Conservation (phyloP, 805 yeast genomes). For the Pichia gijzeniarum region DNA sequence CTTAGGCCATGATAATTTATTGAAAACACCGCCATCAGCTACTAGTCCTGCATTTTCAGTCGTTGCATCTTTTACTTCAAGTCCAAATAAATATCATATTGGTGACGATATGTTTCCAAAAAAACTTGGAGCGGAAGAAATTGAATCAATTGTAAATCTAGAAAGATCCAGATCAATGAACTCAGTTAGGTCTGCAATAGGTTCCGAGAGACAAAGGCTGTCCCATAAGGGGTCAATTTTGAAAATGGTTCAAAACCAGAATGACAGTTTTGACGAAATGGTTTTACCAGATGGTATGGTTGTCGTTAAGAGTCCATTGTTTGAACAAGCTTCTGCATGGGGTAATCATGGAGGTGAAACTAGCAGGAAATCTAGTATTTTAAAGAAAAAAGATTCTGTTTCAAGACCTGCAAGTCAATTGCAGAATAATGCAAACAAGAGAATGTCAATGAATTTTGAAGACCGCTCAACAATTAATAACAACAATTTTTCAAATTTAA, state of each 20-base stretch:
- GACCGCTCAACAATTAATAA: background rate
- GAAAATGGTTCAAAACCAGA: slow-evolving; percentile 18
- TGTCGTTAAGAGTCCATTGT: slow-evolving; percentile 28
- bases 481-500: background rate
- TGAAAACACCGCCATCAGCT: slow-evolving; percentile 11
- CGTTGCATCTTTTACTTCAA: slow-evolving; percentile 12
- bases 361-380: slow-evolving; percentile 12
- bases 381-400: slow-evolving; percentile 8
- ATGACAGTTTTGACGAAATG: slow-evolving; percentile 16
- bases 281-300: slow-evolving; percentile 39
- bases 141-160: slow-evolving; percentile 64
- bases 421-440: background rate
- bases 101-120: slow-evolving; percentile 70
- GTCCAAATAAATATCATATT: slow-evolving; percentile 27
- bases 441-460: slow-evolving; percentile 2
- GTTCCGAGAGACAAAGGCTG: background rate
- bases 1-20: slow-evolving; percentile 1
- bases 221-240: slow-evolving; percentile 22
- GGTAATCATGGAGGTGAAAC: background rate
- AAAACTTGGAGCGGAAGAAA: slow-evolving; percentile 57
- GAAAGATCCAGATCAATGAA: slow-evolving; percentile 59
- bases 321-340: slow-evolving; percentile 3
- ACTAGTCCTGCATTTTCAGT: slow-evolving; percentile 8
- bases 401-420: background rate
- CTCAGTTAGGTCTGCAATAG: slow-evolving; percentile 34